Evolutionary conservation across 352 stramenopile genomes (phyloP).

Genomic region (Phytophthora colocasiae): DNA sequence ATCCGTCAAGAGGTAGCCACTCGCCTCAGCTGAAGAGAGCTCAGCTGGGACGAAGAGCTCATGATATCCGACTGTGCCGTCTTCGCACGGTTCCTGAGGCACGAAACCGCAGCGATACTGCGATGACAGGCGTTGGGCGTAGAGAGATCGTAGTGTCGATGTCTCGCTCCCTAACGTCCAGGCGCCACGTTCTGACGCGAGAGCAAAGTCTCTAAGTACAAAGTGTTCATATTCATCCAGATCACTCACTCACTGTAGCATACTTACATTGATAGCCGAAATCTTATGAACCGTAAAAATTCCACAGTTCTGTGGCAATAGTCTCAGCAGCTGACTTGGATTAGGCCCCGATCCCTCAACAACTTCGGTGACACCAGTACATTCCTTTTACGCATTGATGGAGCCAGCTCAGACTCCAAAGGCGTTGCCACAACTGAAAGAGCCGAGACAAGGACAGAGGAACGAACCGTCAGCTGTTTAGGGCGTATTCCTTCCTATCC

Average conservation of each 20-base stretch:
- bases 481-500: conserved; percentile 20
- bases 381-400: background rate
- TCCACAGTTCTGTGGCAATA: conserved; percentile 10
- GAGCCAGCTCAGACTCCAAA: conserved; percentile 28
- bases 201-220: too few relatives aligned
- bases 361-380: conserved; percentile 9
- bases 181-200: background rate
- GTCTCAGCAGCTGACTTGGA: conserved; percentile 10
- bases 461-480: background rate
- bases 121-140: conserved; percentile 9
- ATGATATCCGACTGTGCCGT: background rate
- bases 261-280: background rate
- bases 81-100: background rate
- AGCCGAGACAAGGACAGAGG: conserved; percentile 3
- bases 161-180: background rate
- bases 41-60: background rate
- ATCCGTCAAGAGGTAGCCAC: conserved; percentile 6
- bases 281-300: conserved; percentile 7
- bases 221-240: background rate
- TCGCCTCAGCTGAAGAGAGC: background rate
- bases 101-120: conserved; percentile 3
- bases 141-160: background rate
- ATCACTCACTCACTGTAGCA: too few relatives aligned
- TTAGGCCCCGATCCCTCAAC: conserved; percentile 2
- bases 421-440: conserved; percentile 26